phyloP scores from a whole-genome alignment of 2,329 filamentous ascomycete species.

The Colletotrichum theobromicola region DNA sequence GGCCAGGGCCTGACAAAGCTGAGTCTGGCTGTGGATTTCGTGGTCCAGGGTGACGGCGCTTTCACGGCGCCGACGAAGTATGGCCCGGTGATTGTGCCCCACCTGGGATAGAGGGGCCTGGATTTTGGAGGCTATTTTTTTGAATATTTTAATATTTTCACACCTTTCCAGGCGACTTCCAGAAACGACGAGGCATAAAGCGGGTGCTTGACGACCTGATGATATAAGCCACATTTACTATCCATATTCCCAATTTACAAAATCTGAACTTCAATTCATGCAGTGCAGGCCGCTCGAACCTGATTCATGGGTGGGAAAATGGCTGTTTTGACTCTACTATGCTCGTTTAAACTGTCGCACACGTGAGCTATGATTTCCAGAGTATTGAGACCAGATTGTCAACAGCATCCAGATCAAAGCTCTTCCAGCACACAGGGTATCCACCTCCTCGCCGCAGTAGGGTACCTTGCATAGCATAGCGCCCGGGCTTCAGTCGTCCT shows the following conservation, averaged over 20 bases:
- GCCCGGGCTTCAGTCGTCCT: neutral
- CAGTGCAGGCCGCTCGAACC: neutral
- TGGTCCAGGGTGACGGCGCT: conserved; percentile 89
- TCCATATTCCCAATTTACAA: neutral
- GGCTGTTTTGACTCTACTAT: no score
- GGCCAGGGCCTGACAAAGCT: conserved; percentile 65
- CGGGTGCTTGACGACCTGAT: conserved; percentile 10
- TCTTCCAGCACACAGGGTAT: neutral
- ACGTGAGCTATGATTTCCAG: neutral
- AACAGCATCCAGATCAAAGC: neutral
- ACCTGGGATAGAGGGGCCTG: conserved; percentile 61
- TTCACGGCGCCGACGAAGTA: conserved; percentile 91
- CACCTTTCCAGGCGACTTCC: neutral
- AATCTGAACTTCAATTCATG: neutral
- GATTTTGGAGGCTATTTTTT: neutral
- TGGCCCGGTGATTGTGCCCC: conserved; percentile 93
- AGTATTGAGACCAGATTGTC: neutral
- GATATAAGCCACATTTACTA: neutral
- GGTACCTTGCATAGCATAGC: neutral
- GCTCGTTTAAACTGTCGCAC: neutral
- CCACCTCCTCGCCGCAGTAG: neutral
- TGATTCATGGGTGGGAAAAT: neutral
- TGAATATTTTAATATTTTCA: conserved; percentile 3
- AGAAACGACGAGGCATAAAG: neutral
- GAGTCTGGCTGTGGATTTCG: conserved; percentile 92